Evolutionary conservation across 2,329 filamentous ascomycete genomes (phyloP), one percentile per base, ranked within the genome.

Genomic region (Myriosclerotinia scirpicola): DNA sequence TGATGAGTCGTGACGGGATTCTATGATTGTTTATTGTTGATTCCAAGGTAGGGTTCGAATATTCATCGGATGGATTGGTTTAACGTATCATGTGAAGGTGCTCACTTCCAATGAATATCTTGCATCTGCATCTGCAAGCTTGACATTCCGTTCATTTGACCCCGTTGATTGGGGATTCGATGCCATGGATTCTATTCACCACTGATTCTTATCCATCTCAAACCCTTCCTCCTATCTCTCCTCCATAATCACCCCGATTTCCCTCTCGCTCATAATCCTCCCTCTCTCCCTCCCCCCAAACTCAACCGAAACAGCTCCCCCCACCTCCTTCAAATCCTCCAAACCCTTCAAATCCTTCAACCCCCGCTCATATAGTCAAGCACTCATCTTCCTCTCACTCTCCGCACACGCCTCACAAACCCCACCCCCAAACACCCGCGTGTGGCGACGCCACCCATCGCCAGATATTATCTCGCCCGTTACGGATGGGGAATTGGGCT

Each of bases 391-490:
- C 58, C 69, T 67, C 63, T 73, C 68, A 34, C 67, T 72, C 67
- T 76, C 74, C 56, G 71, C 66, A 64, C 74, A 76, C 9, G 74
- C 74, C 44, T 69, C 67, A 48, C 74, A 76, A 1, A 75, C 74
- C 1, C 74, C 74, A 2, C 74, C 74, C 2, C 74, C 74, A 53
- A 75, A 76, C 20, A 76, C 74, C 42, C 71, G 68, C 44, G 74
- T 76, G 36, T 76, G 74, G 26, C 74, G 65, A 12, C 72, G 64
- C 74, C 74, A 75, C 15, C 70, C 70, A 22, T 74, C 71, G 3
- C 68, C 71, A 6, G 69, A 66, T 5, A 74, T 63, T 34, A 75
- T 73, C 50, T 75, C 73, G 9, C 72, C 74, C 2, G 64, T 67
- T 2, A 69, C 50, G 14, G 61, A 50, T 3, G 66, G 54, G 20